phyloP scores from a whole-genome alignment of 1,139 yeast species.

The Saccharomyces hybrid region DNA sequence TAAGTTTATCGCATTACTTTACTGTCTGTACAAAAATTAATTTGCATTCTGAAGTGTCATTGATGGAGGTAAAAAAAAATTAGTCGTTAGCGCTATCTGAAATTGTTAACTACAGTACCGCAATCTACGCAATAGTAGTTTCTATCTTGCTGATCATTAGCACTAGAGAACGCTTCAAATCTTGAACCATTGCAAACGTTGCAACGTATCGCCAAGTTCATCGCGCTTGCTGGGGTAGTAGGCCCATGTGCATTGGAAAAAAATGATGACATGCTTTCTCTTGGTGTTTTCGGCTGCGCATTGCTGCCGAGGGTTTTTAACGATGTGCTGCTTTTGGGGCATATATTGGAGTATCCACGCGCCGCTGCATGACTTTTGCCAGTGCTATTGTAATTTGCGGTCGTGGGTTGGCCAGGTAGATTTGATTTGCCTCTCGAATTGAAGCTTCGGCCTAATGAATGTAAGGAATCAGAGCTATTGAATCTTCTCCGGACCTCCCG shows the following conservation, averaged over 20 bases:
- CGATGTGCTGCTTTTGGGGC: conserved; percentile 13
- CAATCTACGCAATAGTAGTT: conserved; percentile 32
- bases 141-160: conserved; percentile 3
- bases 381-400: background rate
- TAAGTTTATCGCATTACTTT: background rate
- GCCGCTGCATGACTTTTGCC: background rate
- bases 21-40: background rate
- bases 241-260: conserved; percentile 2
- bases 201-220: conserved; percentile 22
- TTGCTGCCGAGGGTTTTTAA: conserved; percentile 11
- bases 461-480: conserved; percentile 12
- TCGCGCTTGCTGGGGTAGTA: conserved; percentile 5
- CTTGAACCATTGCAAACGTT: conserved; percentile 36
- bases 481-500: conserved; percentile 2
- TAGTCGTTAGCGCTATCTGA: conserved; percentile 9
- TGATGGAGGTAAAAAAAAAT: background rate
- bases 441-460: conserved; percentile 7
- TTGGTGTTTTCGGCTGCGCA: conserved; percentile 8
- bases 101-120: conserved; percentile 30
- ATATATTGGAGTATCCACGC: conserved; percentile 3
- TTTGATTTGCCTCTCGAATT: background rate
- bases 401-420: background rate
- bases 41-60: background rate
- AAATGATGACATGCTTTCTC: conserved; percentile 9
- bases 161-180: conserved; percentile 19